phyloP scores from a whole-genome alignment of 2,329 filamentous ascomycete genomes.

The Epichloe uncinata region DNA sequence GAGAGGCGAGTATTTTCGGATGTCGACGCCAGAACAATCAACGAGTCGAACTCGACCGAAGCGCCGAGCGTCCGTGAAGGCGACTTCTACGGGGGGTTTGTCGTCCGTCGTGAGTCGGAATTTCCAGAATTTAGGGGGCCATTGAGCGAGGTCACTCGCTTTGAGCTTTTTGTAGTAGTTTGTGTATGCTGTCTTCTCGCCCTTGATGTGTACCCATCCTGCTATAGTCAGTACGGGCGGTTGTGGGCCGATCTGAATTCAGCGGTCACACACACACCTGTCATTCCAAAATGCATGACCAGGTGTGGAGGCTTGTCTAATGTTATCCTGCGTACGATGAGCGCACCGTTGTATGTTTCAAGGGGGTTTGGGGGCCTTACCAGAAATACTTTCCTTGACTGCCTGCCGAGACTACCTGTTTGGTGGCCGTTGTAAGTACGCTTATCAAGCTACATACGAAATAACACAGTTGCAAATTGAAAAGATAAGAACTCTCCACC shows the following conservation, averaged over 20 bases:
- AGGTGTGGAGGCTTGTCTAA: constrained; percentile 71
- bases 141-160: constrained; percentile 44
- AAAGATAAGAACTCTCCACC: no score
- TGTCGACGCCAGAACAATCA: constrained; percentile 62
- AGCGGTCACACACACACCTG: constrained; percentile 24
- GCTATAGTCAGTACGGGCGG: constrained; percentile 3
- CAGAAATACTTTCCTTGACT: constrained; percentile 98
- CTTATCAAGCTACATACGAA: background rate
- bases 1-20: constrained; percentile 63
- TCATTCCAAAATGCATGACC: constrained; percentile 78
- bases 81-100: constrained; percentile 44
- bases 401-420: constrained; percentile 47
- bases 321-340: constrained; percentile 20
- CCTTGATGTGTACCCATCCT: constrained; percentile 80
- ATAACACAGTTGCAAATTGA: no score
- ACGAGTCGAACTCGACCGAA: constrained; percentile 71
- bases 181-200: constrained; percentile 63
- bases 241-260: background rate
- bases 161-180: constrained; percentile 67
- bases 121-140: constrained; percentile 88
- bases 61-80: constrained; percentile 73
- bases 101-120: constrained; percentile 59
- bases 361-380: constrained; percentile 22
- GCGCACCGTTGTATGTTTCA: constrained; percentile 17
- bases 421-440: background rate